Conservation (phyloP, 73 alveolate species). For the Paramecium tetraurelia region DNA sequence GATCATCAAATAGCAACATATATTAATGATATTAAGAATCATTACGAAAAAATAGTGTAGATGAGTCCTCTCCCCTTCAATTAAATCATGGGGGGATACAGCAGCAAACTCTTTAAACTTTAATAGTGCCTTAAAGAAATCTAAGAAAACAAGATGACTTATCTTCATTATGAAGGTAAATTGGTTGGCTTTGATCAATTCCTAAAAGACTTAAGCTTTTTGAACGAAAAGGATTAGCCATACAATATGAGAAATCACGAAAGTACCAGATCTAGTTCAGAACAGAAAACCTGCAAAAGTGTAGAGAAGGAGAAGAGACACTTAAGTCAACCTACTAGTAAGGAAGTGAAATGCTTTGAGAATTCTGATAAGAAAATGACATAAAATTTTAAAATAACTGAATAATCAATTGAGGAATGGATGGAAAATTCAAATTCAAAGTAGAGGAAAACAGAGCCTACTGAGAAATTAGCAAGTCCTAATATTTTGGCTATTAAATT, state of each 20-base stretch:
- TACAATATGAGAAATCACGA: not conserved
- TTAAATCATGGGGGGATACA: constrained; percentile 34
- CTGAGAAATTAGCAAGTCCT: not conserved
- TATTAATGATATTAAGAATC: not conserved
- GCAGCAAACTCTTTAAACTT: constrained; percentile 16
- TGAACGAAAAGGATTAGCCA: not conserved
- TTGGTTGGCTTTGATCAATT: not conserved
- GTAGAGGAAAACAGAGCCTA: not conserved
- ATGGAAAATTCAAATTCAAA: constrained; percentile 23
- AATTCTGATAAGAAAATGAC: not conserved
- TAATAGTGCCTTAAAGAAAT: not conserved
- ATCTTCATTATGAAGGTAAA: constrained; percentile 12
- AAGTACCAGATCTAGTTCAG: not conserved
- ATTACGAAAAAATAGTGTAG: not conserved
- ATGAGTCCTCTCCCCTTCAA: constrained; percentile 6
- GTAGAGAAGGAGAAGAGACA: not conserved
- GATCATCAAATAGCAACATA: not conserved
- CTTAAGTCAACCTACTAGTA: not conserved
- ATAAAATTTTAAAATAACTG: not conserved
- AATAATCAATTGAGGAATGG: constrained; percentile 39
- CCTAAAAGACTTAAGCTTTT: not conserved
- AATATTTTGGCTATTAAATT: not conserved
- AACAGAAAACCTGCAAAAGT: not conserved
- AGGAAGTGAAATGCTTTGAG: not conserved
- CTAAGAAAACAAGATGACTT: not conserved